Evolutionary conservation across 345 rosid genomes (phyloP).

Genomic region (Eucalyptus globulus): DNA sequence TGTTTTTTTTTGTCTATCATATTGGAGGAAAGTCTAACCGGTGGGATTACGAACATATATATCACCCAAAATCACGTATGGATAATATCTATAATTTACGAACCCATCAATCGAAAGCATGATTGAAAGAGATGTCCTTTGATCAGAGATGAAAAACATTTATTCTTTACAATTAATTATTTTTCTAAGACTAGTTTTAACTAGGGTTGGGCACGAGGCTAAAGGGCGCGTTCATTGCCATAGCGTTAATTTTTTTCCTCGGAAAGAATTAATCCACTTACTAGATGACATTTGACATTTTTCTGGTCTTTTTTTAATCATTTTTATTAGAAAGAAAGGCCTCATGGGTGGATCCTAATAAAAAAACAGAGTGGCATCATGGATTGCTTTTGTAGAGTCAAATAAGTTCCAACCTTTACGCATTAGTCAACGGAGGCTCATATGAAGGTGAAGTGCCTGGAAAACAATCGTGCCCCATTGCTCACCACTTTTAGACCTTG

Average conservation of each 20-base stretch:
- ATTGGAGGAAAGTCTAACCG: no score
- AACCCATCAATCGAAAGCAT: no score
- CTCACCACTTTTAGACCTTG: background rate
- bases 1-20: no score
- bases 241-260: rapidly evolving
- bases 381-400: background rate
- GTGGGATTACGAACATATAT: no score
- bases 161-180: no score
- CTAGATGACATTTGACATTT: background rate
- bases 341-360: background rate
- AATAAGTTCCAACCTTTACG: background rate
- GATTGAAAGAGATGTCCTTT: rapidly evolving
- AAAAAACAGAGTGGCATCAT: background rate
- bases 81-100: rapidly evolving
- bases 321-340: background rate
- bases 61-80: no score
- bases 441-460: rapidly evolving
- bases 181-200: background rate
- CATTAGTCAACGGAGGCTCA: background rate
- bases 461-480: background rate
- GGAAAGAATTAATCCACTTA: background rate
- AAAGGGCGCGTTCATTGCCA: background rate
- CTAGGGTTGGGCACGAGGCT: background rate
- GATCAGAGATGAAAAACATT: rapidly evolving
- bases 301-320: background rate